A percentile compares a stretch with the other conserved stretches of the same genome.
These are phyloP conservation scores for Chrysoporthe austroafricana DNA, from an alignment of 2,329 filamentous ascomycete species.

Conservation along the genomic window DNA sequence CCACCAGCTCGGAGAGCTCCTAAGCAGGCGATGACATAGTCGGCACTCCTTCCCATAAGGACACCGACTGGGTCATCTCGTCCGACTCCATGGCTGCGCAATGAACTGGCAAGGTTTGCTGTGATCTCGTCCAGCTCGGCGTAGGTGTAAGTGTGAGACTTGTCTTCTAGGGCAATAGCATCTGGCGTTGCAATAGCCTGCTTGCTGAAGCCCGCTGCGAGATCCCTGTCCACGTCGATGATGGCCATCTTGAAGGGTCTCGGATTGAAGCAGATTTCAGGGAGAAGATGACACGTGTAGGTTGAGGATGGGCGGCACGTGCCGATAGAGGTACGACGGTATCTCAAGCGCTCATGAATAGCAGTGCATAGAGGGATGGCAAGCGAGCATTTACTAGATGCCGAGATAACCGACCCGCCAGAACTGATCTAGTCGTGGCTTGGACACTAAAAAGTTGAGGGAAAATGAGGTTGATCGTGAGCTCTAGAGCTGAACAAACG, in stretches of 20 bases:
- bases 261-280: not conserved
- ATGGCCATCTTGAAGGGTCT: constrained; percentile 54
- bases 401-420: not conserved
- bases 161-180: constrained; percentile 74
- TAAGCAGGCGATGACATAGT: constrained; percentile 79
- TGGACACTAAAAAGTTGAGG: not conserved
- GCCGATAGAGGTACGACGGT: not conserved
- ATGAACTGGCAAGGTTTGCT: constrained; percentile 63
- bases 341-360: not conserved
- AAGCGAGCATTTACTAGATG: not conserved
- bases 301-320: not conserved
- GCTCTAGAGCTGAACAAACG: not conserved
- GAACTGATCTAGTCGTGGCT: not conserved
- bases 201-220: constrained; percentile 70
- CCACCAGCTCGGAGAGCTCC: constrained; percentile 79
- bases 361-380: not conserved
- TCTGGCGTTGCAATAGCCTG: constrained; percentile 72
- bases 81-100: constrained; percentile 70
- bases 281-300: not conserved
- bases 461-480: not conserved
- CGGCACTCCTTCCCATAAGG: constrained; percentile 72
- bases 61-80: constrained; percentile 77
- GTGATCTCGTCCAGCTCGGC: constrained; percentile 71
- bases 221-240: constrained; percentile 72
- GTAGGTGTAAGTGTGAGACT: constrained; percentile 69